Conservation (phyloP, 2,329 filamentous ascomycete genomes). For the Colletotrichum navitas region DNA sequence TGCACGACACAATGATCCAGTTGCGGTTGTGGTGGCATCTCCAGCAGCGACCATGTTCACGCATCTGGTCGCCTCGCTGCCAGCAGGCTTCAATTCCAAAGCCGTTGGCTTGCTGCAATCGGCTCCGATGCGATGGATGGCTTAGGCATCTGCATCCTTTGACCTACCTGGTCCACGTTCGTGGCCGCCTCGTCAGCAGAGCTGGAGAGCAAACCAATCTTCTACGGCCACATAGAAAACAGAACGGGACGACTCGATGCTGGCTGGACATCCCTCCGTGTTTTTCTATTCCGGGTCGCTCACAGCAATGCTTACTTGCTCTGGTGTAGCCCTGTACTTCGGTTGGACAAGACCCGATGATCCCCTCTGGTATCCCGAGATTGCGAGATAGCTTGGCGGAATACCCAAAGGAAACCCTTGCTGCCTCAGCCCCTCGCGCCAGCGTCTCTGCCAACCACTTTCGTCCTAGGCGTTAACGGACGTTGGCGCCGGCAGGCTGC, state of each 20-base stretch:
- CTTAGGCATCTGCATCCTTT: conserved; percentile 24
- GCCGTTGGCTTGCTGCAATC: neutral
- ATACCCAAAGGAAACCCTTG: conserved; percentile 15
- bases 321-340: neutral
- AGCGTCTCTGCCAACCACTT: conserved; percentile 14
- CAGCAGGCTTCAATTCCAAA: neutral
- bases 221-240: neutral
- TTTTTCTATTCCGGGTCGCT: neutral
- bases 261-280: neutral
- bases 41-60: no score
- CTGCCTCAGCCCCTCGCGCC: conserved; percentile 1
- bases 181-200: conserved; percentile 15
- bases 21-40: no score
- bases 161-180: neutral
- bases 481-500: neutral
- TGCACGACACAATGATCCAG: no score
- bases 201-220: neutral
- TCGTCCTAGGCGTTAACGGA: conserved; percentile 10
- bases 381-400: conserved; percentile 10
- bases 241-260: neutral
- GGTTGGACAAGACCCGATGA: neutral
- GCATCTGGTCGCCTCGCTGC: conserved; percentile 4
- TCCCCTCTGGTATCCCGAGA: neutral
- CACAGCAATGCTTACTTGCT: neutral
- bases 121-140: no score